Conservation (phyloP, 1,284 basidiomycete species). For the Sphagnurus paluster region DNA sequence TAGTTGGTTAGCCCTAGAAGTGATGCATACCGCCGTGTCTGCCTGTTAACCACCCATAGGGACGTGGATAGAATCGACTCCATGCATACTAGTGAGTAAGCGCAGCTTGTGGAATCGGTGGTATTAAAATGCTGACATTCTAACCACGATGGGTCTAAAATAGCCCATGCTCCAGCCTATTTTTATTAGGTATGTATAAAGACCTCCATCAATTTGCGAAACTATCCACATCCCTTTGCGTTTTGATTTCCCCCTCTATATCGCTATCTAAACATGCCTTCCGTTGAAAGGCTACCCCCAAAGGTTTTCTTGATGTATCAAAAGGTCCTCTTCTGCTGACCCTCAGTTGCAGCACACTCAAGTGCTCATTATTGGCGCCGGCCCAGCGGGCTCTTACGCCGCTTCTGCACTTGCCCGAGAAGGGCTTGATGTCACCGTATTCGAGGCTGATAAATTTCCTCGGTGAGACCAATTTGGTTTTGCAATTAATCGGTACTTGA, state of each 20-base stretch:
- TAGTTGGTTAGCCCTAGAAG: too few relatives aligned
- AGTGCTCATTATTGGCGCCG: slow-evolving; percentile 60
- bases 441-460: slow-evolving; percentile 71
- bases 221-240: neutral
- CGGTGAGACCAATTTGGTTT: slow-evolving; percentile 37
- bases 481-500: neutral
- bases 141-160: too few relatives aligned
- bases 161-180: too few relatives aligned
- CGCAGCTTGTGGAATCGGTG: too few relatives aligned
- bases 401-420: slow-evolving; percentile 71
- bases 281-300: slow-evolving; percentile 17
- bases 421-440: slow-evolving; percentile 64
- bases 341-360: slow-evolving; percentile 39
- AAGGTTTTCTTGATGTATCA: slow-evolving; percentile 16
- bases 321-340: slow-evolving; percentile 1
- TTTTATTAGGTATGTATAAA: too few relatives aligned
- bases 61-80: too few relatives aligned
- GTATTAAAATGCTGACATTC: too few relatives aligned
- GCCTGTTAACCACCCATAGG: too few relatives aligned
- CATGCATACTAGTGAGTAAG: too few relatives aligned
- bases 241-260: neutral
- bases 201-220: slow-evolving; percentile 10
- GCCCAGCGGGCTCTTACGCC: slow-evolving; percentile 73
- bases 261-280: slow-evolving; percentile 3
- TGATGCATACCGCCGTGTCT: too few relatives aligned